Conservation (phyloP, 106 monocot species). For the Agapanthus africanus region DNA sequence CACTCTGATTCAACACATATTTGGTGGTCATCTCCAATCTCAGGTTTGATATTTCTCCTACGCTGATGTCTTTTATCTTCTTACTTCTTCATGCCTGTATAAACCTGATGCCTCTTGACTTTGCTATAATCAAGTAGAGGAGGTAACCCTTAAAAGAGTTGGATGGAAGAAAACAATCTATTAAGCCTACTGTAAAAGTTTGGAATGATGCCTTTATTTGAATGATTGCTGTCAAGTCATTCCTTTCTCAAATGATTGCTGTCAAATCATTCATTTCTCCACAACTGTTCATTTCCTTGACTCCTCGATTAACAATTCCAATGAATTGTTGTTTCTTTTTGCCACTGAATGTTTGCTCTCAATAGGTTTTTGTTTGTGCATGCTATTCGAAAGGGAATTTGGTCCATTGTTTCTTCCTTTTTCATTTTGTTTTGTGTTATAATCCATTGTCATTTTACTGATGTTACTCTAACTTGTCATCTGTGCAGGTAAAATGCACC, state of each 20-base stretch:
- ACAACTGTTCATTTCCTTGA: too few species aligned
- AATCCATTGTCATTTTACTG: background rate
- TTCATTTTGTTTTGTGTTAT: background rate
- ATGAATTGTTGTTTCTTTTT: too few species aligned
- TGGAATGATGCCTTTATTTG: background rate
- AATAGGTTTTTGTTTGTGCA: background rate
- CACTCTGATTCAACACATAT: slow-evolving; percentile 88
- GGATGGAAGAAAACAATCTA: background rate
- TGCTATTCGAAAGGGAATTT: background rate
- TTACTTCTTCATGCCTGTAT: too few species aligned
- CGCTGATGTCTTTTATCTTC: background rate
- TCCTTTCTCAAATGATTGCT: background rate
- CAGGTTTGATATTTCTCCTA: slow-evolving; percentile 47
- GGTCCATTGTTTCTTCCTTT: background rate
- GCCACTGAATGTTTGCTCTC: too few species aligned
- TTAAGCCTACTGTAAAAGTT: background rate
- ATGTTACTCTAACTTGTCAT: background rate
- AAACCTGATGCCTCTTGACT: background rate
- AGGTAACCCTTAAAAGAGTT: too few species aligned
- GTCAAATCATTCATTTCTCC: too few species aligned
- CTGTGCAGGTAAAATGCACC: slow-evolving; percentile 72
- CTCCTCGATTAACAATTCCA: too few species aligned
- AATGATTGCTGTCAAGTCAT: background rate
- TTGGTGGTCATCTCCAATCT: slow-evolving; percentile 90
- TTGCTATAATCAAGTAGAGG: background rate